Base-by-base conservation (phyloP, 2,329 filamentous ascomycete species). In the Exophiala sp. region DNA sequence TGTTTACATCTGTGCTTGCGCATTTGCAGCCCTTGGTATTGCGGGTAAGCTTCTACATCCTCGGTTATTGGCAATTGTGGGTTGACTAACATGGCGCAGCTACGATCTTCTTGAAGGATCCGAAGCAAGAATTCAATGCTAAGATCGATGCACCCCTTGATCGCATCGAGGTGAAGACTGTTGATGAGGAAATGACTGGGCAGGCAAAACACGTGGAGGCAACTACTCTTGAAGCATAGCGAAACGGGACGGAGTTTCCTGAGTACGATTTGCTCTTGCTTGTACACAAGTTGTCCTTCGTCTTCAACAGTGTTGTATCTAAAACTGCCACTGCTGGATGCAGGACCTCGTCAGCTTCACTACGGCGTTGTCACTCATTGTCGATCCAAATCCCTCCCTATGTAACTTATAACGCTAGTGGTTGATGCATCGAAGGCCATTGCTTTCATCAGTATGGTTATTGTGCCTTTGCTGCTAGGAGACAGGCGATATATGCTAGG, bases 81-180 rank as follows among this genome's bases (percentile, higher is more conserved):
- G 6, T 16, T 18, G 16, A 14, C 50, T 53, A 36, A 53, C 39
- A 42, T n/a, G 5, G 8, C 12, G n/a, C 16, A 47, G 43, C 43
- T 12, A 14, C 38, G 14, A 21, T 34, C 6, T 49, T 48, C 32
- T 8, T 54, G 12, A 39, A 12, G 6, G 34, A 54, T 32, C 51
- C 51, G 0, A 48, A 20, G 18, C 38, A 49, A 12, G 51, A 49
- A 49, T 54, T 44, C 34, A 54, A 47, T 20, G 32, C 44, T 16
- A 20, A 43, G 7, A 38, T 49, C 45, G 45, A 54, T 29, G 44
- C 51, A 21, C 51, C 51, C 9, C 42, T 47, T 29, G 50, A 52
- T 29, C 24, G 24, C 24, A 29, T 29, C 24, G 24, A 29, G 24
- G 24, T 29, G 7, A 29, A 29, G 24, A 29, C 24, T 29, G 24